Percentiles rank a stretch among this genome's conserved stretches.
Evolutionary conservation across 2,329 filamentous ascomycete genomes (phyloP).

Genomic region (Ascochyta pisi): DNA sequence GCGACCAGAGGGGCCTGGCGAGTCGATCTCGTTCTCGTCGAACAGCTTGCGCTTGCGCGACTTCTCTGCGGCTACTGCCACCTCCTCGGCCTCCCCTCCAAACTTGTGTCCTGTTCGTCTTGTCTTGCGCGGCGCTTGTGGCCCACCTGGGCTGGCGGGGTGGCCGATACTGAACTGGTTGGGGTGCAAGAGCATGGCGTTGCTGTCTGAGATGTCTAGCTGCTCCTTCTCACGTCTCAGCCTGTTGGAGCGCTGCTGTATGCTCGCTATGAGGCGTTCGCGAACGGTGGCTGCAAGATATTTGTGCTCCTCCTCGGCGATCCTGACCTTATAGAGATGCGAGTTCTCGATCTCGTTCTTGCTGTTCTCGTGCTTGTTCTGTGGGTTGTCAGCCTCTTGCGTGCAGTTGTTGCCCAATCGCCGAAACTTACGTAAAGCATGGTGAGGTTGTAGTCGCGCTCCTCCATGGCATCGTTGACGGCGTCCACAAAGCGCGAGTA

Average conservation of each 20-base stretch:
- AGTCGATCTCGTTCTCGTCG: slow-evolving; percentile 64
- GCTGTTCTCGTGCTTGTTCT: slow-evolving; percentile 65
- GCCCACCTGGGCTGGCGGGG: slow-evolving; percentile 67
- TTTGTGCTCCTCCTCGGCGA: slow-evolving; percentile 68
- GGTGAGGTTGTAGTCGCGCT: slow-evolving; percentile 82
- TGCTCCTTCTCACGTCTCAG: slow-evolving; percentile 71
- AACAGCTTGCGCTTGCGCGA: slow-evolving; percentile 65
- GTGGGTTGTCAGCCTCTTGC: not conserved
- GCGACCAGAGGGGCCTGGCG: slow-evolving; percentile 60
- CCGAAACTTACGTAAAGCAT: slow-evolving; percentile 73
- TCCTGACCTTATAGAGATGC: slow-evolving; percentile 65
- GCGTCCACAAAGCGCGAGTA: slow-evolving; percentile 87
- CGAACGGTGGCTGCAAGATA: slow-evolving; percentile 65
- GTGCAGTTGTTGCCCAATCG: no score
- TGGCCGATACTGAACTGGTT: slow-evolving; percentile 72
- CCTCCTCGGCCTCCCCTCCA: slow-evolving; percentile 52
- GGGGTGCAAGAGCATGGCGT: slow-evolving; percentile 68
- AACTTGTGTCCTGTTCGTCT: slow-evolving; percentile 65
- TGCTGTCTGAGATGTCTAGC: slow-evolving; percentile 70
- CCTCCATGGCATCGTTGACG: slow-evolving; percentile 86
- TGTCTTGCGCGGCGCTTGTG: slow-evolving; percentile 68
- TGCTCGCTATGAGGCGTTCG: slow-evolving; percentile 64
- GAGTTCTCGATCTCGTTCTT: slow-evolving; percentile 63
- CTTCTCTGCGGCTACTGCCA: slow-evolving; percentile 59
- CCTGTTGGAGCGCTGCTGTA: slow-evolving; percentile 63